Evolutionary conservation across 169 alveolate genomes (phyloP).

Genomic region (Theileria orientalis): DNA sequence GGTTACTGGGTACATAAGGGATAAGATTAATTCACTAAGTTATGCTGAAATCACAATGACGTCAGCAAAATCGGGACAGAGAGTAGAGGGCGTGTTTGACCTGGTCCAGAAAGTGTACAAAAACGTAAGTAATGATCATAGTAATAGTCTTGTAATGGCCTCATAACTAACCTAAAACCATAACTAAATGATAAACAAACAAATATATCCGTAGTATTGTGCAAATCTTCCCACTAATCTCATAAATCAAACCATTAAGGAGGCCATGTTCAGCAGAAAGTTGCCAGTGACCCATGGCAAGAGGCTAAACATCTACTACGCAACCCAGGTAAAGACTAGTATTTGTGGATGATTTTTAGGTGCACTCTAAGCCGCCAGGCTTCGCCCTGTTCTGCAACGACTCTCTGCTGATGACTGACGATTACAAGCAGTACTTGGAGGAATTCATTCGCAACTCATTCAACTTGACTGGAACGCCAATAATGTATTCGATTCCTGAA

Average conservation of each 20-base stretch:
- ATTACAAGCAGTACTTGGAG: slow-evolving; percentile 76
- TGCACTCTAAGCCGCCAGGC: slow-evolving; percentile 76
- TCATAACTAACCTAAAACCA: neutral
- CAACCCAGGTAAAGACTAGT: slow-evolving; percentile 62
- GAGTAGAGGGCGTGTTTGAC: slow-evolving; percentile 64
- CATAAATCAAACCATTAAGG: slow-evolving; percentile 66
- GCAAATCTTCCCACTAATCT: slow-evolving; percentile 37
- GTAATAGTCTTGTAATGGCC: no score
- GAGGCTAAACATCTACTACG: slow-evolving; percentile 72
- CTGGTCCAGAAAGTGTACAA: slow-evolving; percentile 58
- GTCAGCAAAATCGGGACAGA: slow-evolving; percentile 76
- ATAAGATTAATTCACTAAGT: slow-evolving; percentile 66
- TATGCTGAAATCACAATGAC: slow-evolving; percentile 72
- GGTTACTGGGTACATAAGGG: slow-evolving; percentile 67
- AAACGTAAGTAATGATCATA: slow-evolving; percentile 43
- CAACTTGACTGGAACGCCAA: slow-evolving; percentile 69
- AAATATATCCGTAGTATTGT: slow-evolving; percentile 22
- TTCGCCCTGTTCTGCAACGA: slow-evolving; percentile 74
- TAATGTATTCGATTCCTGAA: slow-evolving; percentile 19
- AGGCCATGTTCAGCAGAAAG: slow-evolving; percentile 68
- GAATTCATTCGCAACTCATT: slow-evolving; percentile 65
- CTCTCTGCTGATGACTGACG: slow-evolving; percentile 57
- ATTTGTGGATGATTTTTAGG: no score
- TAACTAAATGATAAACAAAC: neutral
- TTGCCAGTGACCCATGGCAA: slow-evolving; percentile 70